phyloP scores from a whole-genome alignment of 768 basidiomycete genomes.

The Tephrocybe sp. region DNA sequence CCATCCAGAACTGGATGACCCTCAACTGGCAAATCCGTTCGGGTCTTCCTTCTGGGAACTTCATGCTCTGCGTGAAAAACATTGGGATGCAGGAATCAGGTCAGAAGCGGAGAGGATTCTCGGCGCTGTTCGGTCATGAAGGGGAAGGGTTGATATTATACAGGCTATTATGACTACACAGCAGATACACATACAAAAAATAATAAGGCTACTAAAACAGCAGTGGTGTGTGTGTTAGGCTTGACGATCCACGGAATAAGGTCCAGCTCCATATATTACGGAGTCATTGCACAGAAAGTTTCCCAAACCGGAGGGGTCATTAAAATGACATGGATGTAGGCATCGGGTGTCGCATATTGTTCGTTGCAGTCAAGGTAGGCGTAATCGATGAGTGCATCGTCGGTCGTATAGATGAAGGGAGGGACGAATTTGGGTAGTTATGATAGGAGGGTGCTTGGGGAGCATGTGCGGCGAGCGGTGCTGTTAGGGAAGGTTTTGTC shows the following conservation, averaged over 20 bases:
- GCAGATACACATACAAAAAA: slow-evolving; percentile 9
- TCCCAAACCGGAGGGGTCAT: slow-evolving; percentile 5
- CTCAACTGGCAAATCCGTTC: slow-evolving; percentile 78
- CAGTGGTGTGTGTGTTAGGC: slow-evolving; percentile 5
- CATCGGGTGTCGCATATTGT: slow-evolving; percentile 5
- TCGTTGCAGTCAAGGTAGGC: slow-evolving; percentile 38
- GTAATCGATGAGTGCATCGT: slow-evolving; percentile 38
- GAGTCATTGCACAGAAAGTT: slow-evolving; percentile 3
- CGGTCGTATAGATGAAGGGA: slow-evolving; percentile 24
- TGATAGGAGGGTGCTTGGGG: slow-evolving; percentile 15
- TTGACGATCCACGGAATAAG: background rate
- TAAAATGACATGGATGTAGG: slow-evolving; percentile 11
- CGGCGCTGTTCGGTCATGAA: slow-evolving; percentile 38
- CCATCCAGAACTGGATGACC: slow-evolving; percentile 83
- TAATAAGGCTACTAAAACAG: slow-evolving; percentile 9
- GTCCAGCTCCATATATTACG: slow-evolving; percentile 11
- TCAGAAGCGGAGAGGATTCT: slow-evolving; percentile 61
- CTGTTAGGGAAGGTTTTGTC: slow-evolving; percentile 17
- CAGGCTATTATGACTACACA: slow-evolving; percentile 20
- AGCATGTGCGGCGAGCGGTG: slow-evolving; percentile 4
- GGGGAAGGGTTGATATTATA: slow-evolving; percentile 15
- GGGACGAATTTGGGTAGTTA: slow-evolving; percentile 2
- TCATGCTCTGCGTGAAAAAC: slow-evolving; percentile 52
- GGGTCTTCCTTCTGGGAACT: slow-evolving; percentile 88
- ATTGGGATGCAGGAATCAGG: slow-evolving; percentile 69